Evolutionary conservation across 441 rosid genomes (phyloP).

Genomic region (Hura crepitans): DNA sequence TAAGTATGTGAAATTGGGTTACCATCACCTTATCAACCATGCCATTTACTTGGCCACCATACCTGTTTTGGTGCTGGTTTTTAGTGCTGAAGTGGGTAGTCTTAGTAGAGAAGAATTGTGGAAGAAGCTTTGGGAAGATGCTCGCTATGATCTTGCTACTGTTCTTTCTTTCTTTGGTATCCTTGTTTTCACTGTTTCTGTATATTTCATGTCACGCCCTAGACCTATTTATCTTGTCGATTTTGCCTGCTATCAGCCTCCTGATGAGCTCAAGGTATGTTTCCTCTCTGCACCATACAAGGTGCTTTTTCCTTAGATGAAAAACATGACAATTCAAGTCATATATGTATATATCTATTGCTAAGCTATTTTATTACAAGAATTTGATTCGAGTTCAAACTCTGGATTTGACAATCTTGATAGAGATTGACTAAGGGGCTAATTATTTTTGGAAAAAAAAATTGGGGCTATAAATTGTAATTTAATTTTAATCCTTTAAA

Average conservation of each 20-base stretch:
- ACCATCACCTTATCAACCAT: slow-evolving; percentile 78
- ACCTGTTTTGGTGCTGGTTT: slow-evolving; percentile 65
- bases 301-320: too few species aligned
- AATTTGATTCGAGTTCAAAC: too few species aligned
- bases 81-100: slow-evolving; percentile 81
- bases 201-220: slow-evolving; percentile 77
- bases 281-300: not conserved
- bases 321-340: too few species aligned
- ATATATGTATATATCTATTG: too few species aligned
- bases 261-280: slow-evolving; percentile 73
- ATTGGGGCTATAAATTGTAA: too few species aligned
- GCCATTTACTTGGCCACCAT: slow-evolving; percentile 84
- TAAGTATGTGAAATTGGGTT: slow-evolving; percentile 85
- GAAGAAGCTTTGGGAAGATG: slow-evolving; percentile 72
- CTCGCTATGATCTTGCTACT: slow-evolving; percentile 64
- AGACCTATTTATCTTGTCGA: slow-evolving; percentile 77
- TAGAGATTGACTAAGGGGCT: too few species aligned
- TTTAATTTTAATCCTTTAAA: too few species aligned
- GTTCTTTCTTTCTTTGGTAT: slow-evolving; percentile 56
- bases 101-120: slow-evolving; percentile 72
- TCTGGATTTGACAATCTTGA: too few species aligned
- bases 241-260: slow-evolving; percentile 73
- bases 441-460: too few species aligned
- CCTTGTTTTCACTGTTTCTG: slow-evolving; percentile 59
- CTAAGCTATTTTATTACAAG: too few species aligned